Evolutionary conservation across 768 basidiomycete genomes (phyloP).

Genomic region (Suillus spraguei): DNA sequence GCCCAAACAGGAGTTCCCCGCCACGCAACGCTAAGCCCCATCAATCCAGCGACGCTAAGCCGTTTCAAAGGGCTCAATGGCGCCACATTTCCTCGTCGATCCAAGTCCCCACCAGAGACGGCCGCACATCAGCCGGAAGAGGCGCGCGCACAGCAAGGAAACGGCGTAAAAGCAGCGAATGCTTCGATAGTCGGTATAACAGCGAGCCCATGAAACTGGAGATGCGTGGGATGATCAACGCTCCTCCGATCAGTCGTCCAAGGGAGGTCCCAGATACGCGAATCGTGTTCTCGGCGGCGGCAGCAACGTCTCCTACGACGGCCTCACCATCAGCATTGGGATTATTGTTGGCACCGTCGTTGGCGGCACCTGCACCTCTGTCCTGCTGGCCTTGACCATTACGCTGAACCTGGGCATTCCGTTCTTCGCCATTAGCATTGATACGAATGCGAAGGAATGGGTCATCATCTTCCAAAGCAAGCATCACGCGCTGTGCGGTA

Average conservation of each 20-base stretch:
- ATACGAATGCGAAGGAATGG: constrained; percentile 32
- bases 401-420: constrained; percentile 15
- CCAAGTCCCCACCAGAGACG: constrained; percentile 20
- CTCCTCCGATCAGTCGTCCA: constrained; percentile 70
- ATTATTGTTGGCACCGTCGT: constrained; percentile 17
- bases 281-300: constrained; percentile 60
- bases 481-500: constrained; percentile 23
- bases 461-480: constrained; percentile 29
- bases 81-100: constrained; percentile 19
- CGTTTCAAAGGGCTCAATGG: constrained; percentile 25
- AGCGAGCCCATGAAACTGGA: constrained; percentile 65
- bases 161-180: constrained; percentile 29
- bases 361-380: constrained; percentile 14
- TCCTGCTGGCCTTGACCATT: constrained; percentile 17
- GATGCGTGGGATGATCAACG: constrained; percentile 67
- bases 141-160: constrained; percentile 27
- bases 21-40: constrained; percentile 51
- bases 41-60: constrained; percentile 29
- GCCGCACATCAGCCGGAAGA: constrained; percentile 14
- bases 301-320: constrained; percentile 38
- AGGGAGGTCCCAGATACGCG: constrained; percentile 59
- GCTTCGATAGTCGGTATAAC: constrained; percentile 54
- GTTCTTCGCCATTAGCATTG: constrained; percentile 37
- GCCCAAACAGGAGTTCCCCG: constrained; percentile 64
- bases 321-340: constrained; percentile 14